Evolutionary conservation across 495 filamentous ascomycete species (phyloP).

Genomic region (Lichina pygmaea): DNA sequence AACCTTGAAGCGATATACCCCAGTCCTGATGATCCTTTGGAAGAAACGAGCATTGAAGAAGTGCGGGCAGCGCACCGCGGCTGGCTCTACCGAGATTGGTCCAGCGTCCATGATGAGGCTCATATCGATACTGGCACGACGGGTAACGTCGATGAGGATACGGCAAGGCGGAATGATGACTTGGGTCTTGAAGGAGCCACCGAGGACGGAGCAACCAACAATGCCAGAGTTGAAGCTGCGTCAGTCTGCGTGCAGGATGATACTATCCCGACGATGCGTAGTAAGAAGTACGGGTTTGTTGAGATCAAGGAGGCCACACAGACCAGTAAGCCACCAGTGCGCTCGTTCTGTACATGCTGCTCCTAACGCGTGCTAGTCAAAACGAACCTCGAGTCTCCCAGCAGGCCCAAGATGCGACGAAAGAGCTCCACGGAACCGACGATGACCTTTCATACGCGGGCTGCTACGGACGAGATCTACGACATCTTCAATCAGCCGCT

Average conservation of each 20-base stretch:
- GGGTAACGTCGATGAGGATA: too few relatives aligned
- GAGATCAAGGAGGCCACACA: slow-evolving; percentile 58
- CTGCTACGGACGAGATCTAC: slow-evolving; percentile 91
- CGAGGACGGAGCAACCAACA: slow-evolving; percentile 1
- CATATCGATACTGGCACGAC: not conserved
- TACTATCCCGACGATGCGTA: slow-evolving; percentile 14
- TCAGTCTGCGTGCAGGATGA: slow-evolving; percentile 9
- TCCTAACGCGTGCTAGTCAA: slow-evolving; percentile 30
- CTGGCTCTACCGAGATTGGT: slow-evolving; percentile 50
- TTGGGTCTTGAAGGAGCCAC: slow-evolving; percentile 2
- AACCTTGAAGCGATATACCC: slow-evolving; percentile 68
- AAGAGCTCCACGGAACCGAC: slow-evolving; percentile 64
- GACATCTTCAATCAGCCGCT: slow-evolving; percentile 86
- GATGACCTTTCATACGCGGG: slow-evolving; percentile 89
- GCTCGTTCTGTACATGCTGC: too few relatives aligned
- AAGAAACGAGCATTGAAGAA: slow-evolving; percentile 76
- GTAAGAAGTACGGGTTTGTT: slow-evolving; percentile 14
- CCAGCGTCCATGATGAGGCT: slow-evolving; percentile 6
- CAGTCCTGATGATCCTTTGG: slow-evolving; percentile 31
- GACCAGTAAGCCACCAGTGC: slow-evolving; percentile 30
- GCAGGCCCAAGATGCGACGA: slow-evolving; percentile 41
- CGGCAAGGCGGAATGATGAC: too few relatives aligned
- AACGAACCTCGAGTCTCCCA: slow-evolving; percentile 73
- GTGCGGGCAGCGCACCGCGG: slow-evolving; percentile 54
- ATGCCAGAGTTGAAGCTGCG: slow-evolving; percentile 1